Evolutionary conservation across 306 rosid genomes (phyloP).

Genomic region (Cucurbita maxima): DNA sequence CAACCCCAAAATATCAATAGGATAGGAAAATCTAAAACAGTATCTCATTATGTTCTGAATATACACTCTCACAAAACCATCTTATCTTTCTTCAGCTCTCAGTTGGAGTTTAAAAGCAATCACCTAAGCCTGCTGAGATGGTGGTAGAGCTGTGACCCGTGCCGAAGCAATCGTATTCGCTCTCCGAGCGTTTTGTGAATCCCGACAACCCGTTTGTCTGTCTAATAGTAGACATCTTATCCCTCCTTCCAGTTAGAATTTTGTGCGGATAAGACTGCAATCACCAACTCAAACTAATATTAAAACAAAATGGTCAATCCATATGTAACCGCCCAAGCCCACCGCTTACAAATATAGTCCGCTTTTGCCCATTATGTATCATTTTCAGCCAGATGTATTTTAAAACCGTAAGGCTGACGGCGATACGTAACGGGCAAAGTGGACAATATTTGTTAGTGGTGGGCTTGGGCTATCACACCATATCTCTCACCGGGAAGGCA

Average conservation of each 20-base stretch:
- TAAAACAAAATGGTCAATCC: not conserved
- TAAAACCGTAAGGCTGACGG: too few species aligned
- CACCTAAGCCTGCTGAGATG: constrained; percentile 98
- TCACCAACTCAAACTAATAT: not conserved
- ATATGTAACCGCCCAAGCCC: too few species aligned
- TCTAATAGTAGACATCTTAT: constrained; percentile 74
- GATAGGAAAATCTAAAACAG: not conserved
- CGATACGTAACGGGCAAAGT: too few species aligned
- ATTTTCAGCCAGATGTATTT: too few species aligned
- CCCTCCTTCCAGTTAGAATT: constrained; percentile 87
- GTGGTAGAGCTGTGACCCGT: constrained; percentile 97
- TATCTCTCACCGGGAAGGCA: not conserved
- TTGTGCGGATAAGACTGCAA: constrained; percentile 90
- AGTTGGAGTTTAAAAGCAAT: constrained; percentile 10
- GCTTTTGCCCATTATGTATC: too few species aligned
- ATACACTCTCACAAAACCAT: not conserved
- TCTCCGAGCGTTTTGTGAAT: constrained; percentile 82
- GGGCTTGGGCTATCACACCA: too few species aligned
- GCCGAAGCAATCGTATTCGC: constrained; percentile 87
- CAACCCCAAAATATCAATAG: not conserved
- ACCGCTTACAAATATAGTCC: not conserved
- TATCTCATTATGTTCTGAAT: not conserved
- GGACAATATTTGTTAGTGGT: too few species aligned
- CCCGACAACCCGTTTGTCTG: constrained; percentile 88
- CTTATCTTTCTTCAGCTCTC: not conserved